Evolutionary conservation across 768 basidiomycete species (phyloP).

Genomic region (Hygrophorus pudorinus): DNA sequence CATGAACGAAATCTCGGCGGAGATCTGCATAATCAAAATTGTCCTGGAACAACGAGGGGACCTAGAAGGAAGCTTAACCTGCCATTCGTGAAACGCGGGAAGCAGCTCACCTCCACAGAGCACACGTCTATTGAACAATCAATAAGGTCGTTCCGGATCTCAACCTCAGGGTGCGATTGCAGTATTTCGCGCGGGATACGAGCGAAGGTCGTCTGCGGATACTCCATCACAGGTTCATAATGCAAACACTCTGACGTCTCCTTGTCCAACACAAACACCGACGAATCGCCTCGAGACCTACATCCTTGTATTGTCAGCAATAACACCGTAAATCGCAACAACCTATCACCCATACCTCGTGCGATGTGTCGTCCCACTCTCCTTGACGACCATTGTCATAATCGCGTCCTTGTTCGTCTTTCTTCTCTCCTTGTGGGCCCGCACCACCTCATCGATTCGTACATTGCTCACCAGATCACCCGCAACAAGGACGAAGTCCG

Average conservation of each 20-base stretch:
- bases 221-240: constrained; percentile 68
- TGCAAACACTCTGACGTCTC: constrained; percentile 75
- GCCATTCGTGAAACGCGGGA: not conserved
- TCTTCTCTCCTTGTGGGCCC: constrained; percentile 79
- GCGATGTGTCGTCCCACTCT: constrained; percentile 59
- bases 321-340: constrained; percentile 8
- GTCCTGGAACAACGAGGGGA: constrained; percentile 94
- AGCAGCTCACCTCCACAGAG: constrained; percentile 66
- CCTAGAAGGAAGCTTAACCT: constrained; percentile 30
- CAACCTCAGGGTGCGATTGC: constrained; percentile 63
- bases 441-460: constrained; percentile 81
- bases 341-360: constrained; percentile 44
- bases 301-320: not conserved
- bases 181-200: constrained; percentile 75
- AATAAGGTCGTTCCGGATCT: constrained; percentile 81
- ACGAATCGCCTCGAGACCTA: constrained; percentile 64
- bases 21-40: constrained; percentile 97
- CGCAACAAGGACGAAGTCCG: constrained; percentile 85
- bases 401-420: constrained; percentile 86
- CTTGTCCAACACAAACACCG: constrained; percentile 70
- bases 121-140: constrained; percentile 90
- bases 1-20: constrained; percentile 87
- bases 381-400: constrained; percentile 93
- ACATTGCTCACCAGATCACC: constrained; percentile 93
- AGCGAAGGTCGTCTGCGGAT: constrained; percentile 51